These are phyloP conservation scores for Talaromyces adpressus DNA, from an alignment of 495 filamentous ascomycete species.

Conservation along the genomic window DNA sequence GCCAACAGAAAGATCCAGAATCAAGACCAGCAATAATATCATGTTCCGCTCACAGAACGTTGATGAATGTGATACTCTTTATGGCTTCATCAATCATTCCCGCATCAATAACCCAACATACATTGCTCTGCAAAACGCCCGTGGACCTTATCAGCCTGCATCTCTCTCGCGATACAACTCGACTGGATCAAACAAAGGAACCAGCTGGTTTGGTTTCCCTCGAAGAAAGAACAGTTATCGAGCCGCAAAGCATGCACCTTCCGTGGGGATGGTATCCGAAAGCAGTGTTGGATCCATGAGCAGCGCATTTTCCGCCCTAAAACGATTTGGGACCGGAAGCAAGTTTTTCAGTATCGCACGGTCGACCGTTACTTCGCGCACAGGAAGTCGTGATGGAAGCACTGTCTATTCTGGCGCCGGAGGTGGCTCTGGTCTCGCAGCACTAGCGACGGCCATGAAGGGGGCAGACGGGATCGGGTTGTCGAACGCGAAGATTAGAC, in stretches of 20 bases:
- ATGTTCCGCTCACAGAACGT: slow-evolving; percentile 80
- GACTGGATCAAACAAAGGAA: slow-evolving; percentile 17
- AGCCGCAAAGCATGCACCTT: slow-evolving; percentile 44
- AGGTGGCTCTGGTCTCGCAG: slow-evolving; percentile 49
- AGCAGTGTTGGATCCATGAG: slow-evolving; percentile 52
- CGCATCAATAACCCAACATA: slow-evolving; percentile 85
- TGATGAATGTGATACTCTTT: slow-evolving; percentile 73
- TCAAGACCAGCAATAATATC: slow-evolving; percentile 66
- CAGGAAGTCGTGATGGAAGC: slow-evolving; percentile 50
- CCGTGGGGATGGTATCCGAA: slow-evolving; percentile 48
- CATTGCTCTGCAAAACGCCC: slow-evolving; percentile 70
- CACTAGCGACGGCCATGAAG: slow-evolving; percentile 47
- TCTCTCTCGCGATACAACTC: slow-evolving; percentile 21
- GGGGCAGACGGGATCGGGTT: slow-evolving; percentile 51
- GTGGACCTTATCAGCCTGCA: slow-evolving; percentile 30
- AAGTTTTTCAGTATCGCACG: slow-evolving; percentile 73
- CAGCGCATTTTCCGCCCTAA: slow-evolving; percentile 65
- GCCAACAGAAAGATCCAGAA: slow-evolving; percentile 60
- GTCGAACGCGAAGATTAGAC: slow-evolving; percentile 70
- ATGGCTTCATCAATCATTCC: slow-evolving; percentile 73
- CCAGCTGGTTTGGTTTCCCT: slow-evolving; percentile 40
- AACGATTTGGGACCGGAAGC: slow-evolving; percentile 56
- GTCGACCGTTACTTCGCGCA: slow-evolving; percentile 51
- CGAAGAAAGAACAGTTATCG: slow-evolving; percentile 51
- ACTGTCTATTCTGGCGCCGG: slow-evolving; percentile 49